These are phyloP conservation scores for Solanum verrucosum DNA, from an alignment of 257 asterid species.

Conservation along the genomic window DNA sequence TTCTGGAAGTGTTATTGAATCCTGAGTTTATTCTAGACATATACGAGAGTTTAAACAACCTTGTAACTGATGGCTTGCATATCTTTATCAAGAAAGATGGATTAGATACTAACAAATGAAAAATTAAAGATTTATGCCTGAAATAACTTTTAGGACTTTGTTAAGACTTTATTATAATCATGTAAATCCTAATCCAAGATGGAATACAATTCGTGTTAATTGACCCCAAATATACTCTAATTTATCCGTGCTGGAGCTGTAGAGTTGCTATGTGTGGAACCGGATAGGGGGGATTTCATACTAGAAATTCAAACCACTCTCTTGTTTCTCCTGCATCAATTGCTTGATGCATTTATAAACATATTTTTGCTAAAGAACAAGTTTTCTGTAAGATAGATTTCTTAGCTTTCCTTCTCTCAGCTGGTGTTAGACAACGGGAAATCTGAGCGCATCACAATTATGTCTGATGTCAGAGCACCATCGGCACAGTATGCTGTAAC, in stretches of 20 bases:
- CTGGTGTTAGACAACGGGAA: constrained; percentile 69
- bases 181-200: not conserved
- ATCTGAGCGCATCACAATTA: constrained; percentile 72
- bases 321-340: not conserved
- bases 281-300: not conserved
- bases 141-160: not conserved
- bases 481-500: constrained; percentile 78
- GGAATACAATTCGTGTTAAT: not conserved
- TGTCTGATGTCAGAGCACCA: constrained; percentile 30
- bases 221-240: not conserved
- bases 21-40: not conserved
- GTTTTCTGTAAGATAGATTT: not conserved
- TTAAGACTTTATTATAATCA: not conserved
- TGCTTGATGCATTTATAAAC: not conserved
- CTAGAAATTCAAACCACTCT: not conserved
- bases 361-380: not conserved
- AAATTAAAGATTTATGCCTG: not conserved
- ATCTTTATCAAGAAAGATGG: not conserved
- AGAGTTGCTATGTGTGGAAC: not conserved
- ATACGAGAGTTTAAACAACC: not conserved
- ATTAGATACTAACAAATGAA: not conserved
- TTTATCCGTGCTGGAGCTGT: not conserved
- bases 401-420: constrained; percentile 18
- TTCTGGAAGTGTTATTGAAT: not conserved
- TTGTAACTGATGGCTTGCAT: not conserved